Base-by-base conservation (phyloP, 441 rosid species). In the Erodium chrysanthum region DNA sequence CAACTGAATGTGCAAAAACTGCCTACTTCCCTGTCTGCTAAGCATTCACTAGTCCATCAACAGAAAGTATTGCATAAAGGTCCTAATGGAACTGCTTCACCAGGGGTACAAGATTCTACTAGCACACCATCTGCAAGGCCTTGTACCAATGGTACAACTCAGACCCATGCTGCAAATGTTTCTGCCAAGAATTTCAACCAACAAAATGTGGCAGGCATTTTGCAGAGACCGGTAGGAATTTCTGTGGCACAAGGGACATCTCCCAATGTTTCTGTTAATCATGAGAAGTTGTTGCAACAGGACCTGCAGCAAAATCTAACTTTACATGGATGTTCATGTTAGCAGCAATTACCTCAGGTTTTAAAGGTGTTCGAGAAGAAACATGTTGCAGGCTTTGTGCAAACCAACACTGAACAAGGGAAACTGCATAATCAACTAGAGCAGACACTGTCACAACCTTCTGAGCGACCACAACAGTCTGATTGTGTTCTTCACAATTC, bases 321-420 rank as follows among this genome's bases (percentile, higher is more conserved):
- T 22, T 21, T 23, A 59, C 64, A 59, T 23, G 64, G 22, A 59
- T 33, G 33, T 9, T 9, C 64, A 22, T 12, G 14, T 4, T 17
- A 63, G 17, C 74, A 74, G 33, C 73, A 70, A 66, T 70, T 69
- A 18, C 77, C 69, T 17, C 72, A 68, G 65, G 65, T 64, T 68
- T 21, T 15, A 10, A 67, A 68, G 60, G 69, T 64, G 69, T 68
- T 59, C 9, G 33, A 59, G 35, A 25, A 59, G 29, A 33, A 22
- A 59, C 10, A 3, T 22, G 64, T 22, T 3, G 14, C 5, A 59
- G 15, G 33, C 29, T 21, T 33, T 59, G 33, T 59, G 64, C 29
- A 59, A 65, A 50, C 59, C 68, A 37, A 68, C 31, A 23, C n/a
- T 22, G 64, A 59, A 25, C 64, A 21, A 59, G 64, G 64, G 8